A percentile compares a stretch with the other conserved stretches of the same genome.
phyloP scores from a whole-genome alignment of 2,329 filamentous ascomycete genomes.

The Colletotrichum sublineola region DNA sequence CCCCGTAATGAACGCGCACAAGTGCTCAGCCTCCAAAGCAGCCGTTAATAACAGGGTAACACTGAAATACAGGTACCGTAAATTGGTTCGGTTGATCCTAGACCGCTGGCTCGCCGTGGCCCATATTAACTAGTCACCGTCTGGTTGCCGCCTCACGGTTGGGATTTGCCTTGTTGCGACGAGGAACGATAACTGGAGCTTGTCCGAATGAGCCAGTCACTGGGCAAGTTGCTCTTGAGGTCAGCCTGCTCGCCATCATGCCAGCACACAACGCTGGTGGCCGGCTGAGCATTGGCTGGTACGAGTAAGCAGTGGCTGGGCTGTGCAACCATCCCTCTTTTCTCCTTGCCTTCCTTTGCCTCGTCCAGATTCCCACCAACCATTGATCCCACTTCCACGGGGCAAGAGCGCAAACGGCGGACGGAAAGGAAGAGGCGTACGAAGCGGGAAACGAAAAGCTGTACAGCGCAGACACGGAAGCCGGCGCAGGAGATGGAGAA shows the following conservation, averaged over 20 bases:
- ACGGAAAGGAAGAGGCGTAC: constrained; percentile 23
- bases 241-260: constrained; percentile 19
- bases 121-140: constrained; percentile 5
- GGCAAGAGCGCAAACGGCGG: constrained; percentile 4
- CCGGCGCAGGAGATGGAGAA: constrained; percentile 19
- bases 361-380: neutral
- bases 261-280: constrained; percentile 21
- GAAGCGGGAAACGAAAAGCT: neutral
- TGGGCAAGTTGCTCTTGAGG: constrained; percentile 7
- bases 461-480: constrained; percentile 30
- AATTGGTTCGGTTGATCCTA: constrained; percentile 28
- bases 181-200: constrained; percentile 24
- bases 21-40: constrained; percentile 37
- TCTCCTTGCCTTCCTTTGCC: constrained; percentile 8
- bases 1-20: constrained; percentile 27
- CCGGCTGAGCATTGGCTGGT: constrained; percentile 1
- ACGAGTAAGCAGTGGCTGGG: constrained; percentile 31
- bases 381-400: neutral
- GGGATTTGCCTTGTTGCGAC: constrained; percentile 32
- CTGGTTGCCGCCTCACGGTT: constrained; percentile 16
- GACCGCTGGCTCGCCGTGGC: constrained; percentile 5
- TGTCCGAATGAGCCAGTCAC: constrained; percentile 26
- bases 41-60: constrained; percentile 14
- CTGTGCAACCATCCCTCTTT: constrained; percentile 26
- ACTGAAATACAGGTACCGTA: constrained; percentile 28